Base-by-base conservation (phyloP, 768 basidiomycete genomes). In the Amanita muscaria region DNA sequence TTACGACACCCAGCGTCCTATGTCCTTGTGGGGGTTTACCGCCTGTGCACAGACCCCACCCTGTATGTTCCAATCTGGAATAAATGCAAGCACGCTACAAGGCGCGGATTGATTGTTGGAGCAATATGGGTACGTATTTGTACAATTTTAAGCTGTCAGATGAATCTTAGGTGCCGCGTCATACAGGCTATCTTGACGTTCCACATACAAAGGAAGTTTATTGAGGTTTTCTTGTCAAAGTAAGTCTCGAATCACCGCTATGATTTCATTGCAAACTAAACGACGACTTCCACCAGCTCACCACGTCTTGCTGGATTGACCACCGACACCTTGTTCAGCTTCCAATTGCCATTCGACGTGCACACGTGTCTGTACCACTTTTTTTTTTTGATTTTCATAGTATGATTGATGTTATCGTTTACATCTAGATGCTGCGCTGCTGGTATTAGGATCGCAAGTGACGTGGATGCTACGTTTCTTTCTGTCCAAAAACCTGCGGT, bases 1-100 rank as follows among this genome's bases (percentile, higher is more conserved):
- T 72, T 94, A 42, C 66, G 79, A 33, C 83, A 90, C 51, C 80
- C 88, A 0, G 87, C 91, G 0, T 80, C 82, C 2, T 96, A 96
- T 59, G 79, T 82, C 36, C 61, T 88, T 3, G 89, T 96, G 0
- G 91, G 91, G 0, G 74, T 80, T 14, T 94, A 93, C 61, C 69
- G 91, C 22, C 67, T 96, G 5, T 72, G 79, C 54, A 88, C 84
- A 0, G 90, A 93, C 59, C 68, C 73, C 30, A 63, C 63, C 11
- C 65, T 94, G 25, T 80, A 77, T 48, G 64, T 68, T 19, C 88
- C 90, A 3, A 80, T 84, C 6, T 89, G 91, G 88, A 66, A 84
- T 56, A 92, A 89, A 64, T 87, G 89, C 58, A 75, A 70, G 50
- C 83, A 93, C 61, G 92, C 85, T 0, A 74, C 76, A 1, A 57